Base-by-base conservation (phyloP, 2,329 filamentous ascomycete species). In the Polytolypa hystricis region DNA sequence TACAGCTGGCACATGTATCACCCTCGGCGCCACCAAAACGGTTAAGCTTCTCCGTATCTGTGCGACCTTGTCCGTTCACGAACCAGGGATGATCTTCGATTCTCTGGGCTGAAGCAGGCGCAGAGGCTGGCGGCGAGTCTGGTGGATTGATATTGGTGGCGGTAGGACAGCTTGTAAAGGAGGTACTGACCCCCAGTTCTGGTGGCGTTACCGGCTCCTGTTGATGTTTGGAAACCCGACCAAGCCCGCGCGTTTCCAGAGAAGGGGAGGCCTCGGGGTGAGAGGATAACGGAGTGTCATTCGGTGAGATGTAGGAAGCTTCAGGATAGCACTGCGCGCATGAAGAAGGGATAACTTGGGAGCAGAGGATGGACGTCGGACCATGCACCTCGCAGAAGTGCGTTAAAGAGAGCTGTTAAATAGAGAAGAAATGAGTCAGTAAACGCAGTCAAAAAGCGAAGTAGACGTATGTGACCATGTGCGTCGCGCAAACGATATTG, bases 311-410 rank as follows among this genome's bases (percentile, higher is more conserved):
- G 37, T 58, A 53, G 50, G 55, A 31, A 42, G 49, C 42, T 27
- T 62, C 57, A 30, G 60, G 58, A 35, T 61, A 64, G 53, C 72
- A 76, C 49, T 70, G 65, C 31, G 59, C 54, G 50, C 72, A 76
- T 38, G 69, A 61, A 39, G 71, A 61, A 10, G 70, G 70, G 33
- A 70, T 60, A 44, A 73, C 67, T 53, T 75, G 71, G 40, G 72
- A 75, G 56, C 72, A 75, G 45, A 76, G 70, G 54, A 75, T 73
- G 39, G 70, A 74, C 35, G 71, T 76, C 12, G 72, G 72, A 53
- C 72, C 72, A 65, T 76, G 71, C 55, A 71, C 62, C 60, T 76
- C 72, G 58, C 72, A 76, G 55, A 76, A 76, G 59, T 76, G 72
- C 45, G 72, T 73, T 45, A 76, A 65, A 49, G 72, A 74, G 52